A percentile compares a stretch with the other conserved stretches of the same genome.
phyloP scores from a whole-genome alignment of 148 eudicot genomes.

The Oxyria digyna region DNA sequence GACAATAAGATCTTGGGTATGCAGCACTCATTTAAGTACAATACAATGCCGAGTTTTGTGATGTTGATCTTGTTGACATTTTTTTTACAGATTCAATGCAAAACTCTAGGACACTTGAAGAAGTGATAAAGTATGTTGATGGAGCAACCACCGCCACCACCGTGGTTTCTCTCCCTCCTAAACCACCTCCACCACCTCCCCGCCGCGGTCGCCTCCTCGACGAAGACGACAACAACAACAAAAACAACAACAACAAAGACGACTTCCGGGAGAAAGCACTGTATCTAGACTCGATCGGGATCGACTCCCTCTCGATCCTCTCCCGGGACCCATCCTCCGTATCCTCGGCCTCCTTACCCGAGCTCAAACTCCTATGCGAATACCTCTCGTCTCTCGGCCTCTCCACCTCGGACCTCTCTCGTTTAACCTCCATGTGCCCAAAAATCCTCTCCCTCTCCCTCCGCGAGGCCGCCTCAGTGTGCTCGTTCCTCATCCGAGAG shows the following conservation, averaged over 20 bases:
- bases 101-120: background rate
- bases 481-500: constrained; percentile 81
- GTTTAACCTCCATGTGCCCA: constrained; percentile 57
- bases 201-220: constrained; percentile 6
- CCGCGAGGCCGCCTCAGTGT: constrained; percentile 24
- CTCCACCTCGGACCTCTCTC: constrained; percentile 41
- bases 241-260: background rate
- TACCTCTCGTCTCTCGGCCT: constrained; percentile 42
- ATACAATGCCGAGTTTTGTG: background rate
- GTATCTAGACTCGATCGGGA: constrained; percentile 64
- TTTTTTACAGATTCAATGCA: too few relatives aligned
- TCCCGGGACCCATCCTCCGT: constrained; percentile 27
- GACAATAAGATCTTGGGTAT: too few relatives aligned
- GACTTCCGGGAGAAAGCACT: constrained; percentile 50
- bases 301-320: constrained; percentile 50
- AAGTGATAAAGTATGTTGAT: too few relatives aligned
- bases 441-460: constrained; percentile 35
- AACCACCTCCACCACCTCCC: constrained; percentile 11
- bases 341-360: constrained; percentile 32
- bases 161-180: constrained; percentile 15
- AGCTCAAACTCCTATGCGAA: constrained; percentile 26
- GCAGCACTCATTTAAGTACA: too few relatives aligned
- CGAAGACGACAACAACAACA: background rate
- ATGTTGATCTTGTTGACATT: background rate
- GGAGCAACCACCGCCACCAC: constrained; percentile 14